Base-by-base conservation (phyloP, 495 filamentous ascomycete genomes). In the Emericellopsis terricola region DNA sequence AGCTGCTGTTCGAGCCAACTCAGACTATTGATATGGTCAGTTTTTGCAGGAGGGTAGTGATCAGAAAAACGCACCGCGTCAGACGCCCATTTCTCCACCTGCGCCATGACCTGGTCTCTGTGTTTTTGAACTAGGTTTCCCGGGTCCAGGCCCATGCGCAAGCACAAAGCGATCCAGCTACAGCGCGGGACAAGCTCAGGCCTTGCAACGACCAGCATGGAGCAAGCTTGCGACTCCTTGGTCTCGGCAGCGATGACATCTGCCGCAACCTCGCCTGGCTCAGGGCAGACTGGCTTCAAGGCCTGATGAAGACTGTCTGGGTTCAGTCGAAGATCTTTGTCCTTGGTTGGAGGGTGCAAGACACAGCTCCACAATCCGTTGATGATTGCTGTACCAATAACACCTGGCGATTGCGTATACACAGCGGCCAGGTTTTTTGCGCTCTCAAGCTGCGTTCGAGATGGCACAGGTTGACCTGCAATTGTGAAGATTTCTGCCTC, bases 161-260 rank as follows among this genome's bases (percentile, higher is more conserved):
- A 57, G 47, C 84, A 94, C 3, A 82, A 46, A 17, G 80, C 74
- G 49, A 97, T 97, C 91, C 91, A 97, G 27, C 68, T 75, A 11
- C 70, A 63, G 17, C 70, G 68, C 0, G 85, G 78, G 39, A 94
- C 67, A 20, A 97, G 50, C 35, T 84, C 71, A 15, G 73, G 68
- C 13, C 81, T 75, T 36, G 76, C 73, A n/a, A 96, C 57, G 14
- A 94, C 67, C 19, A 93, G 59, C 9, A 93, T 51, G 6, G 70
- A 65, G 34, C 89, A 65, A 38, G 91, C 69, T 44, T 83, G 72
- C 7, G 55, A 78, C 64, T 9, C 78, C 41, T 8, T 56, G 43
- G 11, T 64, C 47, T 34, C 59, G 46, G 31, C 56, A 47, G 7
- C 58, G 41, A 9, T 38, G 4, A 57, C 53, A 44, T 42, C 46